Conservation (phyloP, 306 rosid genomes). For the Vigna reflexopilosa region DNA sequence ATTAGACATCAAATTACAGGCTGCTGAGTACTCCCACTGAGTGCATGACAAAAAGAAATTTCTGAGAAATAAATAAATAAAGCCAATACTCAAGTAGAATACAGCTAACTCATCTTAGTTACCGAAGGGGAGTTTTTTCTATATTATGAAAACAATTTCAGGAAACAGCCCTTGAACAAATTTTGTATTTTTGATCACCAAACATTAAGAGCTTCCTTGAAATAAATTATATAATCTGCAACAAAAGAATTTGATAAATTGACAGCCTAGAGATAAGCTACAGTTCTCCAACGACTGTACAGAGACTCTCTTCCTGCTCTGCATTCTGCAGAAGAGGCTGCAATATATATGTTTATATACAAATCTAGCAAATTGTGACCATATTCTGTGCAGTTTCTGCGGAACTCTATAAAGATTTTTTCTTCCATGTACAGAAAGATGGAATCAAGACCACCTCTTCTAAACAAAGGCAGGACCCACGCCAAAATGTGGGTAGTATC, state of each 20-base stretch:
- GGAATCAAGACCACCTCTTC: conserved; percentile 45
- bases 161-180: conserved; percentile 38
- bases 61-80: not conserved
- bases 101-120: not conserved
- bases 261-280: conserved; percentile 65
- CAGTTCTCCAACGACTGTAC: conserved; percentile 78
- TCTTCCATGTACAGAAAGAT: conserved; percentile 52
- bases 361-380: conserved; percentile 57
- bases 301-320: conserved; percentile 64
- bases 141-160: conserved; percentile 32
- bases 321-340: conserved; percentile 75
- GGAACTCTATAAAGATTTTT: conserved; percentile 45
- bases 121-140: conserved; percentile 17
- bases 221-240: conserved; percentile 56
- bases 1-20: conserved; percentile 26
- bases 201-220: conserved; percentile 53
- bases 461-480: conserved; percentile 56
- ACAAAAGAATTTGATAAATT: conserved; percentile 46
- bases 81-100: not conserved
- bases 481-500: conserved; percentile 55
- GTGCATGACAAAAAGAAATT: not conserved
- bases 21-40: not conserved
- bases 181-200: conserved; percentile 41
- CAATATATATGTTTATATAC: conserved; percentile 60
- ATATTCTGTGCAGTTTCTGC: conserved; percentile 49